These are phyloP conservation scores for Lentithecium fluviatile DNA, from an alignment of 495 filamentous ascomycete genomes.

Conservation along the genomic window DNA sequence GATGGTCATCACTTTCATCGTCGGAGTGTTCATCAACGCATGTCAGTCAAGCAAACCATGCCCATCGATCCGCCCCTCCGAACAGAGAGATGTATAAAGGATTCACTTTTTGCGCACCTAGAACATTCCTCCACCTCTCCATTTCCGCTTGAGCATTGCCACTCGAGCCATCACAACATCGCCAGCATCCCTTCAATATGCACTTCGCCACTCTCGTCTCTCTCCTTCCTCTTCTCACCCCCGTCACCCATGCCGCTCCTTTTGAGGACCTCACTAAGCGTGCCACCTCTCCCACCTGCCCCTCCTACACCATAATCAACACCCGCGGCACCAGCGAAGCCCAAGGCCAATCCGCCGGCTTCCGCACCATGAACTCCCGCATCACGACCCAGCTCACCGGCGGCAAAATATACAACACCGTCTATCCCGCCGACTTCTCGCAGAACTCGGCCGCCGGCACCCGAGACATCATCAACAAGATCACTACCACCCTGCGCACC, in stretches of 20 bases:
- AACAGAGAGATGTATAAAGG: too few relatives aligned
- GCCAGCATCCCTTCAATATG: background rate
- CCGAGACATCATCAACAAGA: constrained; percentile 18
- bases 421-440: constrained; percentile 23
- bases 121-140: too few relatives aligned
- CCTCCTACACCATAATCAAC: constrained; percentile 27
- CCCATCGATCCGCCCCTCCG: too few relatives aligned
- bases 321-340: constrained; percentile 25
- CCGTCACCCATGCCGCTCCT: background rate
- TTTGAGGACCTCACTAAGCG: background rate
- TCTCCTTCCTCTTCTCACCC: background rate
- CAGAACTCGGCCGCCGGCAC: constrained; percentile 19
- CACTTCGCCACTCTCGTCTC: background rate
- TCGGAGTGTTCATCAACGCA: too few relatives aligned
- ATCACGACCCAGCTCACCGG: constrained; percentile 17
- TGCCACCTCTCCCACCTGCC: too few relatives aligned
- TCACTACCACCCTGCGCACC: background rate
- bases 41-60: too few relatives aligned
- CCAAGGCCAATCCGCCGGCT: constrained; percentile 24
- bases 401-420: constrained; percentile 20
- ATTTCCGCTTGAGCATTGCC: too few relatives aligned
- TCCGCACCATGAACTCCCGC: constrained; percentile 27
- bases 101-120: too few relatives aligned
- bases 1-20: too few relatives aligned
- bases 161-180: too few relatives aligned